phyloP scores from a whole-genome alignment of 306 rosid species.

The Quercus bicolor region DNA sequence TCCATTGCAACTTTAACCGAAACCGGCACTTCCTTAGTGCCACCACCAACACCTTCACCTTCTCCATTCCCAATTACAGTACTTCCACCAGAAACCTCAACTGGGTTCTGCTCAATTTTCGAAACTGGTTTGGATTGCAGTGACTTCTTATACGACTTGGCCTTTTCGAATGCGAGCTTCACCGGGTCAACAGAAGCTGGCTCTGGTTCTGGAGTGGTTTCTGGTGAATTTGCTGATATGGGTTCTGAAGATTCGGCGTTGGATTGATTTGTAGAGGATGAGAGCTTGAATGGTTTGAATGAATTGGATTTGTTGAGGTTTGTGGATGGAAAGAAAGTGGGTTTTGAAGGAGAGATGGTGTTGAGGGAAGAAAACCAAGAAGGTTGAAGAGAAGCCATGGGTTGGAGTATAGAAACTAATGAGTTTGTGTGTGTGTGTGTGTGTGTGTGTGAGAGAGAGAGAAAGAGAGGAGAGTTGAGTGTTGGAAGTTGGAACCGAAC shows the following conservation, averaged over 20 bases:
- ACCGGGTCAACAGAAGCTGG: constrained; percentile 40
- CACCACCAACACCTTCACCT: constrained; percentile 13
- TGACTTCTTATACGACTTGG: constrained; percentile 52
- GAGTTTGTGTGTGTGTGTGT: not conserved
- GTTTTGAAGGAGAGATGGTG: constrained; percentile 35
- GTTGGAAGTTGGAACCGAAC: not conserved
- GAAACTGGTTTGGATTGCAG: constrained; percentile 13
- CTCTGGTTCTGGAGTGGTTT: constrained; percentile 22
- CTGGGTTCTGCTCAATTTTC: constrained; percentile 30
- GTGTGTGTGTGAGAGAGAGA: not conserved
- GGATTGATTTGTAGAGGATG: constrained; percentile 29
- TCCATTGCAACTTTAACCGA: constrained; percentile 56
- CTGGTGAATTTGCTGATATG: constrained; percentile 21
- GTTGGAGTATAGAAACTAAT: not conserved
- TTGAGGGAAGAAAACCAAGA: constrained; percentile 42
- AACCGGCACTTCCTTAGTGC: constrained; percentile 37
- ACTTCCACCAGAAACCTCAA: constrained; percentile 13
- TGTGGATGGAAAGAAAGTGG: constrained; percentile 25
- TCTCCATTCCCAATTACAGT: constrained; percentile 11
- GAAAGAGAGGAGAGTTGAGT: no score
- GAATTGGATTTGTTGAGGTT: constrained; percentile 16
- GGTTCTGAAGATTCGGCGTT: constrained; percentile 40
- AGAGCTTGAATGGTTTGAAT: constrained; percentile 35
- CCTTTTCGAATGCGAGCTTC: constrained; percentile 65
- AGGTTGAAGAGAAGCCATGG: constrained; percentile 55